Base-by-base conservation (phyloP, 2,329 filamentous ascomycete genomes). In the Cladophialophora immunda region DNA sequence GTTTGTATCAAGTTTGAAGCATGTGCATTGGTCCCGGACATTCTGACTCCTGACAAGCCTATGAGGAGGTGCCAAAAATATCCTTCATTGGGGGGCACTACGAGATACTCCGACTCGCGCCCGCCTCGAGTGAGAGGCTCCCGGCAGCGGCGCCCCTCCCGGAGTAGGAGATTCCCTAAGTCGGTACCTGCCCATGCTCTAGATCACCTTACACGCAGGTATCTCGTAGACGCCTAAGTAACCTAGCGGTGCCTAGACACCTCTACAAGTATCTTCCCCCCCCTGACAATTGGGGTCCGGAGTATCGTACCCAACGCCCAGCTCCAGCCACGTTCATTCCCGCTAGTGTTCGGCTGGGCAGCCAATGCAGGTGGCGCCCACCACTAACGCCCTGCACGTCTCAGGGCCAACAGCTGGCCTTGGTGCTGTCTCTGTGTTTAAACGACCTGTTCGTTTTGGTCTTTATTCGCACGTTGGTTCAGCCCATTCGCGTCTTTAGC, bases 11-110 rank as follows among this genome's bases (percentile, higher is more conserved):
- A 47, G 2, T 47, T 7, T 47, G 41, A 47, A 22, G 30, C 8
- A 30, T 50, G 52, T 61, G 60, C 60, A 45, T 62, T 62, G 52
- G 60, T 36, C 52, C 47, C 52, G 60, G 60, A 62, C 60, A 15
- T 56, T 45, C 36, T 62, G 60, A 13, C 45, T 45, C 47, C 50
- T 41, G 58, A 61, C 59, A 47, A 55, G 59, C 22, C 53, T 45
- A 47, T 47, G 36, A 52, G 45, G 29, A 41, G 58, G 38, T 66
- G 38, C 54, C 64, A 62, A 66, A 66, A 66, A 66, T 62, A 66
- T 55, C 41, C 41, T 19, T 61, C 7, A 8, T 25, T 50, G 11
- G 45, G 19, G 45, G 45, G 19, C 45, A 19, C 19, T 25, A n/a
- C n/a, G n/a, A n/a, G n/a, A n/a, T n/a, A 27, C 45, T 50, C 45